Base-by-base conservation (phyloP, 2,329 filamentous ascomycete genomes). In the Ophiostoma tasmaniense region DNA sequence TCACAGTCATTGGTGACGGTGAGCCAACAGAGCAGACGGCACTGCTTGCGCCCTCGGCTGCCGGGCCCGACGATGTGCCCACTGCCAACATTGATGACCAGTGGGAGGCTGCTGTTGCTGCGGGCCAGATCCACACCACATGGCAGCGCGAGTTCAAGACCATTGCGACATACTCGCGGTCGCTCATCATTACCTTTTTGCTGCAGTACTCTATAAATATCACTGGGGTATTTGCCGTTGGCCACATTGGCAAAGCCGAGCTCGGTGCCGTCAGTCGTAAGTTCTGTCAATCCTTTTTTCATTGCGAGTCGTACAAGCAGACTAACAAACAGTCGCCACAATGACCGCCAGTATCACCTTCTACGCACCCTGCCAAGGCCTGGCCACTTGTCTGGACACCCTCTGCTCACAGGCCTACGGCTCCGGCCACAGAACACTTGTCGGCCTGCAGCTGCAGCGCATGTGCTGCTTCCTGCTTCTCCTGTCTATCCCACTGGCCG, bases 391-490 rank as follows among this genome's bases (percentile, higher is more conserved):
- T 72, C 82, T 98, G 50, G 94, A 98, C 78, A 98, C 94, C 0
- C 87, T 98, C 2, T 97, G 94, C 77, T 87, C 94, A 0, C 94
- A 98, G 78, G 94, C 95, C 0, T 98, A 96, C 76, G 94, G 95
- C 2, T 96, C 91, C 0, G 94, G 94, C 0, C 90, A 90, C 76
- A 96, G 90, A 76, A 90, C 93, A 73, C 85, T 98, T 5, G 94
- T 98, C 13, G 94, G 91, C 1, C 78, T 95, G 69, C 91, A 95
- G 75, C 82, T 93, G 72, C 90, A 95, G 78, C 83, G 91, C 66
- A 94, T 94, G 90, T 81, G 89, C 1, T 90, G 84, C 75, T 94
- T 96, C 75, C 82, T 94, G 2, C 14, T 89, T 82, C 73, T 84
- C 0, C 83, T 93, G 70, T 88, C 88, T 1, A 82, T 94, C 33